A percentile compares a stretch with the other conserved stretches of the same genome.
Evolutionary conservation across 352 stramenopile genomes (phyloP).

Genomic region (Globisporangium paroecandrum): DNA sequence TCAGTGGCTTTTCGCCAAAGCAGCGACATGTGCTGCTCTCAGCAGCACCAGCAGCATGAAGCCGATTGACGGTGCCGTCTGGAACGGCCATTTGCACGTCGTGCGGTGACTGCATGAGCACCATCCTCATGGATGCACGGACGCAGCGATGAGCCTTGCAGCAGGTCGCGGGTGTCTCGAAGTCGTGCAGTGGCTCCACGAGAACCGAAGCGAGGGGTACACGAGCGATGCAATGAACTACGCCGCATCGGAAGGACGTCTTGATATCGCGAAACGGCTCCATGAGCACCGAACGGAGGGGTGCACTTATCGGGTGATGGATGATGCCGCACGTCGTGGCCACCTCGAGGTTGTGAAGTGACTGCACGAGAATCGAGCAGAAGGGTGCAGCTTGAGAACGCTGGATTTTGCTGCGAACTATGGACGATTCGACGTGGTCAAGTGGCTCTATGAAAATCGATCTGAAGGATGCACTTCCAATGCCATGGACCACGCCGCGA

Average conservation of each 20-base stretch:
- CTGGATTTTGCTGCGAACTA: background rate
- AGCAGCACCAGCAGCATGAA: background rate
- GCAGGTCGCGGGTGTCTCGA: background rate
- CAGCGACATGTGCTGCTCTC: background rate
- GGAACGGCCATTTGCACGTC: background rate
- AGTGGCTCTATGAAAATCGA: background rate
- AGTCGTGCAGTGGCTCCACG: background rate
- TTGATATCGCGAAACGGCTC: no score
- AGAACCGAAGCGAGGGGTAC: background rate
- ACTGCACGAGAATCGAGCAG: no score
- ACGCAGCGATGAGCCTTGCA: background rate
- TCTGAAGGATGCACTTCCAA: background rate
- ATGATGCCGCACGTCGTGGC: no score
- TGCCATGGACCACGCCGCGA: background rate
- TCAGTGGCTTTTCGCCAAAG: background rate
- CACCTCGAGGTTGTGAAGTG: no score
- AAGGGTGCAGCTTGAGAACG: background rate
- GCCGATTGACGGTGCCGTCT: background rate
- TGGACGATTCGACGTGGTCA: background rate
- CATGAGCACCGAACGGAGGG: no score
- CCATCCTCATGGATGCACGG: background rate
- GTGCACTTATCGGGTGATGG: no score
- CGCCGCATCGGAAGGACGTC: no score
- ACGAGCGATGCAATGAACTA: no score
- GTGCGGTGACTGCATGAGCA: background rate